phyloP scores from a whole-genome alignment of 192 early-diverging fungal genomes.

The Allomyces javanicus region DNA sequence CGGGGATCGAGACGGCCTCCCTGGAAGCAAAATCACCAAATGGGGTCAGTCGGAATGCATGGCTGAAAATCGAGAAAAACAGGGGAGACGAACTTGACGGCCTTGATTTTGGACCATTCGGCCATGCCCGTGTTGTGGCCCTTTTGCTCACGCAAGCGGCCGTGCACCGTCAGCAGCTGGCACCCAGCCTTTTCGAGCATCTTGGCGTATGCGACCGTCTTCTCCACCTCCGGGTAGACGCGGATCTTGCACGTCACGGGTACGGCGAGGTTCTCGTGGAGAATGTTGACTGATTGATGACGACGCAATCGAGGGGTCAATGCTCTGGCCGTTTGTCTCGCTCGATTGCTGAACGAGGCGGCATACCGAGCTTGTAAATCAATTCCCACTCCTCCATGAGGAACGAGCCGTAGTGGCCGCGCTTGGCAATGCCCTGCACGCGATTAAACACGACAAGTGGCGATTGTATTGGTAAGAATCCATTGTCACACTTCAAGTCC shows the following conservation, averaged over 20 bases:
- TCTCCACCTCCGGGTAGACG: constrained; percentile 68
- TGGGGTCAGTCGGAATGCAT: too few relatives aligned
- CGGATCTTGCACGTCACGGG: constrained; percentile 96
- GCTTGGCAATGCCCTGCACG: constrained; percentile 50
- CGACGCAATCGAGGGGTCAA: background rate
- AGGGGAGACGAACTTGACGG: constrained; percentile 27
- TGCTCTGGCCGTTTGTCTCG: background rate
- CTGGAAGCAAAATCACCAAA: background rate
- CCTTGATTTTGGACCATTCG: constrained; percentile 82
- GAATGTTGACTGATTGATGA: constrained; percentile 28
- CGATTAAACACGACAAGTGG: too few relatives aligned
- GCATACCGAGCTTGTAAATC: constrained; percentile 32
- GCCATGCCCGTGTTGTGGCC: constrained; percentile 90
- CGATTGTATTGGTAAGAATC: too few relatives aligned
- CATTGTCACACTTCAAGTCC: too few relatives aligned
- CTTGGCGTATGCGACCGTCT: constrained; percentile 82
- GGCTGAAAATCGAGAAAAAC: too few relatives aligned
- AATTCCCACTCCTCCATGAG: constrained; percentile 88
- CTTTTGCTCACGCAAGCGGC: constrained; percentile 87
- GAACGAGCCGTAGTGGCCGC: constrained; percentile 83
- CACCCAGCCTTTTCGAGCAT: constrained; percentile 88
- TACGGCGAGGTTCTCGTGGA: constrained; percentile 60
- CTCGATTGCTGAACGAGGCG: background rate
- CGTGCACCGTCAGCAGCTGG: constrained; percentile 82
- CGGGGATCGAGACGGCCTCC: constrained; percentile 65